Evolutionary conservation across 2,329 filamentous ascomycete genomes (phyloP).

Genomic region (Pseudogymnoascus sp.): DNA sequence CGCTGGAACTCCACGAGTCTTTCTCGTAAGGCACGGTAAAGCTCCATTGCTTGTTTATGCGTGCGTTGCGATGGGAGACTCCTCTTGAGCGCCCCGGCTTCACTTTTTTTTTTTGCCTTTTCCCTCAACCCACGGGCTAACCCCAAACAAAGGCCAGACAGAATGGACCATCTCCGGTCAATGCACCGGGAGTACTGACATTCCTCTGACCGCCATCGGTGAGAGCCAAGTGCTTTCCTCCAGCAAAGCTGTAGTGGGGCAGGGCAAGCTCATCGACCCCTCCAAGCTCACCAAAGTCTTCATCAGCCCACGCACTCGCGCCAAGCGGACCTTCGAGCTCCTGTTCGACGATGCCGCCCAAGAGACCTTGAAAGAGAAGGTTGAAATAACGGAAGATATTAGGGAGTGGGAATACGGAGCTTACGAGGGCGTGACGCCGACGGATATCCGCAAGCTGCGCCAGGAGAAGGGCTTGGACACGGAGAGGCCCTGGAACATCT

Average conservation of each 20-base stretch:
- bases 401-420: conserved; percentile 86
- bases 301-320: conserved; percentile 76
- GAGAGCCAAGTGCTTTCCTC: conserved; percentile 69
- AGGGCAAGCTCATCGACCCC: conserved; percentile 77
- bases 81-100: not conserved
- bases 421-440: conserved; percentile 72
- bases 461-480: conserved; percentile 44
- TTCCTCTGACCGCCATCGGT: conserved; percentile 73
- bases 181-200: conserved; percentile 79
- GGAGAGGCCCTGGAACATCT: conserved; percentile 63
- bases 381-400: conserved; percentile 63
- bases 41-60: not conserved
- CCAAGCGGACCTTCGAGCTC: conserved; percentile 80
- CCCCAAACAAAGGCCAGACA: conserved; percentile 48
- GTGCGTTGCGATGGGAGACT: not conserved
- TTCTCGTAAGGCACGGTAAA: conserved; percentile 71
- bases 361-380: conserved; percentile 17
- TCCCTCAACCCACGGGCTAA: not conserved
- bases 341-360: conserved; percentile 43
- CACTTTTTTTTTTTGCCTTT: not conserved
- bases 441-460: conserved; percentile 54
- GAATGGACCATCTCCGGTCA: conserved; percentile 85
- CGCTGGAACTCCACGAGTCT: conserved; percentile 55
- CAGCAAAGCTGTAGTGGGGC: conserved; percentile 72
- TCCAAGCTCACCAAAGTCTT: conserved; percentile 44